Evolutionary conservation across 2,329 filamentous ascomycete genomes (phyloP).

Genomic region (Diaporthe aspalathi): DNA sequence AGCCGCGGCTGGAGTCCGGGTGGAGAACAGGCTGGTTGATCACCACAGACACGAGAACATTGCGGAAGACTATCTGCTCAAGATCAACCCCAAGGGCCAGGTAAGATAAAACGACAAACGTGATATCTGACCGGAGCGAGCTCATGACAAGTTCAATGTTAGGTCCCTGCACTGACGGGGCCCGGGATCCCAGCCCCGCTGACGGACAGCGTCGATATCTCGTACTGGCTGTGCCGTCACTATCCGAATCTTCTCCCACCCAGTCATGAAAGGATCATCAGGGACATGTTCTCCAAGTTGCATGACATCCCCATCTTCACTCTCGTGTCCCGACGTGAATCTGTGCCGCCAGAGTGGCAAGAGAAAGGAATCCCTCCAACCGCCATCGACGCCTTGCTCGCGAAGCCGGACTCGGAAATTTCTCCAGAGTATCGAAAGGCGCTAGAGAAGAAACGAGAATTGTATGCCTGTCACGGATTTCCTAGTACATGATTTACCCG

Average conservation of each 20-base stretch:
- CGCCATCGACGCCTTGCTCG: background rate
- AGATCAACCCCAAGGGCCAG: conserved; percentile 16
- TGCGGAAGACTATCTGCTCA: conserved; percentile 1
- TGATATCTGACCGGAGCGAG: background rate
- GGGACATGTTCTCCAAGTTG: background rate
- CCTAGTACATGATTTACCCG: background rate
- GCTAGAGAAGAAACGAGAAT: conserved; percentile 8
- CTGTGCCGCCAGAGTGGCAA: background rate
- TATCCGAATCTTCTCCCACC: background rate
- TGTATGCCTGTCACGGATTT: background rate
- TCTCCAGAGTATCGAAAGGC: background rate
- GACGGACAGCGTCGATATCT: conserved; percentile 9
- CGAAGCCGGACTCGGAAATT: background rate
- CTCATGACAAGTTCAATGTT: background rate
- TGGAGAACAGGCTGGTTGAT: conserved; percentile 1
- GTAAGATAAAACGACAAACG: background rate
- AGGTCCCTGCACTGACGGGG: conserved; percentile 2
- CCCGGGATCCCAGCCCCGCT: background rate
- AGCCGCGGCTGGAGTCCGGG: background rate
- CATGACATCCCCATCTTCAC: background rate
- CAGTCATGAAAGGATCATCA: background rate
- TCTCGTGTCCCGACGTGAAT: background rate
- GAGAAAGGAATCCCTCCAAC: background rate
- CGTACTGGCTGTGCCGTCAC: conserved; percentile 9
- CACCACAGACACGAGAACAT: background rate